phyloP scores from a whole-genome alignment of 441 rosid species.

The Breynia disticha region DNA sequence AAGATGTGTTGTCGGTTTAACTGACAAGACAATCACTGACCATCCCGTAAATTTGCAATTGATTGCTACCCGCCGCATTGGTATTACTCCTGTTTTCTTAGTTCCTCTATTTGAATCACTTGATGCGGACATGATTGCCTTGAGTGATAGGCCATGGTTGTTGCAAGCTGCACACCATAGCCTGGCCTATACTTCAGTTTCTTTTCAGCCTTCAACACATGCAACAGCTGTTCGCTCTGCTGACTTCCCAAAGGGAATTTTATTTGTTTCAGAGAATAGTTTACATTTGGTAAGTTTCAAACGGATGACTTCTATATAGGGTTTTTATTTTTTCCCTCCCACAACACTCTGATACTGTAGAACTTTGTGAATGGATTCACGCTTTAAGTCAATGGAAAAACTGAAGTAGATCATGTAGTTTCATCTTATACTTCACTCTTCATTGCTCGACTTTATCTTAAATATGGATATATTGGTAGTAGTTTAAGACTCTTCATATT shows the following conservation, averaged over 20 bases:
- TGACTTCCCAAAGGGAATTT: constrained; percentile 90
- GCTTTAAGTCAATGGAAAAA: background rate
- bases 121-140: constrained; percentile 81
- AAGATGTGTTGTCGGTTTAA: constrained; percentile 23
- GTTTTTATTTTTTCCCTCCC: too few relatives aligned
- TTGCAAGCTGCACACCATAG: constrained; percentile 91
- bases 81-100: constrained; percentile 94
- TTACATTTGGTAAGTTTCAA: constrained; percentile 67
- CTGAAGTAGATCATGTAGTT: background rate
- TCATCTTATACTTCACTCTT: background rate
- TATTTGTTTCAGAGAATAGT: constrained; percentile 93
- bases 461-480: too few relatives aligned
- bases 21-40: constrained; percentile 22
- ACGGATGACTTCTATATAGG: too few relatives aligned
- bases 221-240: constrained; percentile 85
- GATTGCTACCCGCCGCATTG: constrained; percentile 87
- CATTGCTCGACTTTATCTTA: too few relatives aligned
- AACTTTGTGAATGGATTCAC: too few relatives aligned
- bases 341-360: too few relatives aligned
- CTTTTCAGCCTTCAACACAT: constrained; percentile 95
- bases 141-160: constrained; percentile 97
- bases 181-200: constrained; percentile 79
- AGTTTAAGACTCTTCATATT: too few relatives aligned
- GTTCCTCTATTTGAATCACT: constrained; percentile 76
- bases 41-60: constrained; percentile 57